Conservation (phyloP, 2,329 filamentous ascomycete species). For the Trichoderma arundinaceum region DNA sequence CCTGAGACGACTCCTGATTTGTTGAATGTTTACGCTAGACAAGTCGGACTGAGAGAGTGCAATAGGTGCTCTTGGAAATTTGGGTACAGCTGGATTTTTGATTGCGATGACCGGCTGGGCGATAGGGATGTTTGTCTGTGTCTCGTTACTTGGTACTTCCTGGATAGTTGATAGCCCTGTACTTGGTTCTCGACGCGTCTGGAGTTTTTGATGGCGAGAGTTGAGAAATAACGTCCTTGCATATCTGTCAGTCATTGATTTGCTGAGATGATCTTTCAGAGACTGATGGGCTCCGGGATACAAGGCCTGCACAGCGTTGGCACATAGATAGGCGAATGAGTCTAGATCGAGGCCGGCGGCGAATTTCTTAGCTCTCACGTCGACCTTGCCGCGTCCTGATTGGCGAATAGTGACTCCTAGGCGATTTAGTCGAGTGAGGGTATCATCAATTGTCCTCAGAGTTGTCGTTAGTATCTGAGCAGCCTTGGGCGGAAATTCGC, state of each 20-base stretch:
- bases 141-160: not conserved
- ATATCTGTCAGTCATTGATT: constrained; percentile 10
- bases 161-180: not conserved
- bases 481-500: too few relatives aligned
- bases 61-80: too few relatives aligned
- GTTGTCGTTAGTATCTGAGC: not conserved
- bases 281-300: constrained; percentile 2
- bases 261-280: constrained; percentile 10
- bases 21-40: constrained; percentile 5
- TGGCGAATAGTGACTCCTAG: constrained; percentile 29
- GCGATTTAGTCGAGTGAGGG: constrained; percentile 21
- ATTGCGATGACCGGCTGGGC: not conserved
- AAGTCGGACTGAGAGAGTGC: not conserved
- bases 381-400: constrained; percentile 8
- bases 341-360: not conserved
- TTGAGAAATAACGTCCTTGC: not conserved
- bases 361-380: not conserved
- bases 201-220: not conserved
- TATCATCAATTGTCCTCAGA: constrained; percentile 12
- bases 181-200: not conserved
- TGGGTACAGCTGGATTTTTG: not conserved
- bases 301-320: not conserved
- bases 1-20: constrained; percentile 11
- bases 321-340: not conserved
- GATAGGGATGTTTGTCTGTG: not conserved